These are phyloP conservation scores for Aspergillus carbonarius DNA, from an alignment of 2,329 filamentous ascomycete species.

Conservation along the genomic window DNA sequence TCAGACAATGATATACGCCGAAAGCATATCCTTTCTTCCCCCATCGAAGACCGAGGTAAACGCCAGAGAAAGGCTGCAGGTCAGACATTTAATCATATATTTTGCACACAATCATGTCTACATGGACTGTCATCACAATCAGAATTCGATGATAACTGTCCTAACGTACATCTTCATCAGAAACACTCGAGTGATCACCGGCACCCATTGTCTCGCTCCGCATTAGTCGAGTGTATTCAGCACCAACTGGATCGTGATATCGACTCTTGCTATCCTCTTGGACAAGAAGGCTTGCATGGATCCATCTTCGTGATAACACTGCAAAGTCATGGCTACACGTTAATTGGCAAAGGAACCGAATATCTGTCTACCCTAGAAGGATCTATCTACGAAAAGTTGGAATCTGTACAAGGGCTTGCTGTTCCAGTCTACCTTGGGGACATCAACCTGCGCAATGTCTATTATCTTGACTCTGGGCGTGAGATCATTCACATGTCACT, in stretches of 20 bases:
- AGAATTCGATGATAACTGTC: constrained; percentile 1
- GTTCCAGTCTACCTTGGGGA: constrained; percentile 1
- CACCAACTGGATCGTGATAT: neutral
- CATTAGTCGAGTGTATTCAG: neutral
- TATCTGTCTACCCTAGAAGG: neutral
- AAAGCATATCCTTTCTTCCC: constrained; percentile 1
- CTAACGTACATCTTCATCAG: neutral
- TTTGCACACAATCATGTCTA: constrained; percentile 6
- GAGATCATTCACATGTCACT: neutral
- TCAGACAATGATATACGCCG: neutral
- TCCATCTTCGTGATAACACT: neutral
- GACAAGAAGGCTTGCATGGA: neutral
- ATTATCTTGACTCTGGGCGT: neutral
- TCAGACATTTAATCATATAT: neutral
- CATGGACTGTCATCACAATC: neutral
- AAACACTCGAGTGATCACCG: neutral
- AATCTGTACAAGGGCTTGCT: neutral
- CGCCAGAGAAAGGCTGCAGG: neutral
- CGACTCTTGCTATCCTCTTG: neutral
- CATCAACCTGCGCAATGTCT: neutral
- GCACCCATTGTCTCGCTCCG: neutral
- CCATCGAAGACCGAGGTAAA: neutral
- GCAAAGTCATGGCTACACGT: neutral
- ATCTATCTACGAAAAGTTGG: neutral
- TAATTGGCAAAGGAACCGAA: constrained; percentile 5